Evolutionary conservation across 108 stramenopile genomes (phyloP), one percentile per base, ranked within the genome.

Genomic region (Skeletonema tropicum): DNA sequence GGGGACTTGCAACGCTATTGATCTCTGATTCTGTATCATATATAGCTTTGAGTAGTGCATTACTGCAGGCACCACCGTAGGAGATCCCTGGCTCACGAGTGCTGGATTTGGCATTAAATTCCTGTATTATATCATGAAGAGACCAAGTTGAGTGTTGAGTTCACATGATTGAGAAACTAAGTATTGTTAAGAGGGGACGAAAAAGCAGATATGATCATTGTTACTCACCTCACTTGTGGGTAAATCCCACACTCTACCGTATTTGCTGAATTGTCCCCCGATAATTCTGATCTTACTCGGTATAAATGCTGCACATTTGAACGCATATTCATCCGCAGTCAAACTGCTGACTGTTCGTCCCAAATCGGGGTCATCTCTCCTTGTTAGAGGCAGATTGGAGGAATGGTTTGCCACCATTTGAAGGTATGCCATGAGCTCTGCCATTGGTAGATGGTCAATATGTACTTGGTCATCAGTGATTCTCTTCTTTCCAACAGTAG

Each of bases 351-450:
- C 89, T 26, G 81, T 90, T 52, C 83, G 66, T 25, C 75, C 84
- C 57, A 91, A 68, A 57, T 91, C 91, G 23, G 94, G 94, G 73
- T 95, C 94, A 62, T 95, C 94, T 35, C 94, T 86, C 60, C 92
- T 75, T 9, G 94, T 92, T 59, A 92, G 55, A 11, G 94, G 94
- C 31, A 95, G 48, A 55, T 95, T 92, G 39, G 87, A 85, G 32
- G 84, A 85, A 69, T 95, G 91, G 67, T 91, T 89, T 21, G 91
- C 94, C 61, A 95, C 92, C 26, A 92, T 82, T 67, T 95, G 91
- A 9, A 95, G 87, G 73, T 95, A 95, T 1, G 89, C 92, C 90
- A 95, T 93, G 2, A 93, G 77, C 65, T 95, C 94, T 19, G 90
- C 88, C 94, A 92, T 92, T 70, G 88, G 86, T 6, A 92, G 68